Conservation (phyloP, 306 rosid species). For the Cucurbita argyrosperma region DNA sequence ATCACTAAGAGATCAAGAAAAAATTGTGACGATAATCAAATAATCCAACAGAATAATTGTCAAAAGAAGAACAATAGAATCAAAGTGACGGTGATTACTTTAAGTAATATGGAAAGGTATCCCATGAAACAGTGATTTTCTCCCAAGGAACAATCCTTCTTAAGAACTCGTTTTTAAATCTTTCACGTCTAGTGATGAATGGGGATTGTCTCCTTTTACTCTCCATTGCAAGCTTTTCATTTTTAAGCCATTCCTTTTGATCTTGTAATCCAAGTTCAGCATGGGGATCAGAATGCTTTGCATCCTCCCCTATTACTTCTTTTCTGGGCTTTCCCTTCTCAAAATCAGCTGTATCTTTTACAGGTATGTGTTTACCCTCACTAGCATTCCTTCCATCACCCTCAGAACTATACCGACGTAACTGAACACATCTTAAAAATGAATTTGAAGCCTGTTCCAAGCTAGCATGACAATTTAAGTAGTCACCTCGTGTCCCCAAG, state of each 20-base stretch:
- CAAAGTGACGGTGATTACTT: slow-evolving; percentile 33
- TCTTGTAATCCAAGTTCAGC: slow-evolving; percentile 71
- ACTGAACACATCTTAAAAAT: slow-evolving; percentile 27
- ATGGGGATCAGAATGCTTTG: slow-evolving; percentile 36
- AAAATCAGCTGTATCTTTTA: slow-evolving; percentile 33
- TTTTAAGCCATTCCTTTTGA: slow-evolving; percentile 79
- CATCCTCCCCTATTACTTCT: slow-evolving; percentile 33
- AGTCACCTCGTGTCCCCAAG: slow-evolving; percentile 12
- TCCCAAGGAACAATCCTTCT: slow-evolving; percentile 93
- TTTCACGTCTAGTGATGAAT: slow-evolving; percentile 57
- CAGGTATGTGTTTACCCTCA: slow-evolving; percentile 49
- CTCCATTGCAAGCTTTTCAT: slow-evolving; percentile 57
- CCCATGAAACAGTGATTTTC: slow-evolving; percentile 81
- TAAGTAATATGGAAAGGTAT: slow-evolving; percentile 73
- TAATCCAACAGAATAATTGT: not conserved
- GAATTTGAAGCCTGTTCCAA: slow-evolving; percentile 16
- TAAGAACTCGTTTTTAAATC: slow-evolving; percentile 64
- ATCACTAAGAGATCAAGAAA: slow-evolving; percentile 34
- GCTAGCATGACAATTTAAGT: slow-evolving; percentile 19
- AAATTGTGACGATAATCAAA: not conserved
- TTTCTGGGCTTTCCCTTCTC: slow-evolving; percentile 29
- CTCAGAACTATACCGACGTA: slow-evolving; percentile 55
- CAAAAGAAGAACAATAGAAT: slow-evolving; percentile 4
- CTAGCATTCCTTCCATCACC: slow-evolving; percentile 83
- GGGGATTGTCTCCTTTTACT: slow-evolving; percentile 61